A percentile compares a stretch with the other conserved stretches of the same genome.
Evolutionary conservation across 345 rosid genomes (phyloP).

Genomic region (Triadica sebifera): DNA sequence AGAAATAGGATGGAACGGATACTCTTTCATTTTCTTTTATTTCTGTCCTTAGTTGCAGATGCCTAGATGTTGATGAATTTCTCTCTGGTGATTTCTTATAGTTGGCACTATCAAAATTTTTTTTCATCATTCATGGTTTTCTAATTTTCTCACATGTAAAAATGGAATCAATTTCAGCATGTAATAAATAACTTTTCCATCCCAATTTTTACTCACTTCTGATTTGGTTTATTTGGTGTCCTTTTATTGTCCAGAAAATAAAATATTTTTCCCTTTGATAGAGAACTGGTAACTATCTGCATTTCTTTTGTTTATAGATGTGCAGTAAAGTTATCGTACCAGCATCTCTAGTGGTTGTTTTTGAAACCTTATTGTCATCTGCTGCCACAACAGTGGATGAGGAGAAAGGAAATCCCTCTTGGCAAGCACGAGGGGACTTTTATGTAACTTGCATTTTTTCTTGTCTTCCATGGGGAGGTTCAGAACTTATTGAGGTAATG

Average conservation of each 20-base stretch:
- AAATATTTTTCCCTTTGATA: background rate
- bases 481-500: conserved; percentile 87
- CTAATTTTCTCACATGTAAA: background rate
- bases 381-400: conserved; percentile 96
- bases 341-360: conserved; percentile 72
- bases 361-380: conserved; percentile 84
- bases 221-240: background rate
- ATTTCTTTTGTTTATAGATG: conserved; percentile 47
- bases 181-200: background rate
- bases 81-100: background rate
- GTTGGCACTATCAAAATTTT: background rate
- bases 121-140: background rate
- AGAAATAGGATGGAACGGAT: background rate
- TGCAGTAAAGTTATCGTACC: conserved; percentile 97
- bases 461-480: conserved; percentile 98
- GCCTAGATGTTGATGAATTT: background rate
- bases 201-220: background rate
- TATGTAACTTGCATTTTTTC: conserved; percentile 86
- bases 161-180: background rate
- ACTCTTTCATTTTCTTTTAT: background rate
- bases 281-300: background rate
- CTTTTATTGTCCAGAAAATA: background rate
- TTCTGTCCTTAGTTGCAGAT: background rate
- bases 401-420: conserved; percentile 95
- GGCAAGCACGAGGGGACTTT: conserved; percentile 96